Evolutionary conservation across 768 basidiomycete genomes (phyloP).

Genomic region (Lepiota venenata): DNA sequence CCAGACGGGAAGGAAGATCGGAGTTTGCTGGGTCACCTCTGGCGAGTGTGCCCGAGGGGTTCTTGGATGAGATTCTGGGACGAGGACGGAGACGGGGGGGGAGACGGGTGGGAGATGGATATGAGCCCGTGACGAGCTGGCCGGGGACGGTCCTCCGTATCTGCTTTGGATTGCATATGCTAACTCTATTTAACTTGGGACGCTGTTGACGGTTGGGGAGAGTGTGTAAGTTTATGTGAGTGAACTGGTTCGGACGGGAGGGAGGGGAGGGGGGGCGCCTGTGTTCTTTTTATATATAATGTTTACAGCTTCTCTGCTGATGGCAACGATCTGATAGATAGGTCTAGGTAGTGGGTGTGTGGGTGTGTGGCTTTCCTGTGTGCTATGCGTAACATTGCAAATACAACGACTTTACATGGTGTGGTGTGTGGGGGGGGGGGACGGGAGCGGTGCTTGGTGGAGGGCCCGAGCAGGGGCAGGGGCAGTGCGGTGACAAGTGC

Average conservation of each 20-base stretch:
- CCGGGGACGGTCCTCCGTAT: not conserved
- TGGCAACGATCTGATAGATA: conserved; percentile 14
- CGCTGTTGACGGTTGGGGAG: conserved; percentile 5
- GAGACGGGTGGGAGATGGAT: conserved; percentile 22
- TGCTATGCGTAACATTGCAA: not conserved
- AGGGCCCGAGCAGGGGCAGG: conserved; percentile 21
- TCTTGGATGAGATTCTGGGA: conserved; percentile 62
- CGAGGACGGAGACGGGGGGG: conserved; percentile 28
- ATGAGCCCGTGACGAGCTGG: conserved; percentile 17
- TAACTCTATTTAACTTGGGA: conserved; percentile 15
- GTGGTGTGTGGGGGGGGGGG: too few species aligned
- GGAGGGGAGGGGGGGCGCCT: not conserved
- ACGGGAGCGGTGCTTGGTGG: conserved; percentile 19
- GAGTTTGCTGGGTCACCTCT: conserved; percentile 60
- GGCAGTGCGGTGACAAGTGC: conserved; percentile 15
- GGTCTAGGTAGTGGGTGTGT: not conserved
- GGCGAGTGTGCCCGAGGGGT: conserved; percentile 55
- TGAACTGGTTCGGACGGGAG: conserved; percentile 18
- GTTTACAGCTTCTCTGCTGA: not conserved
- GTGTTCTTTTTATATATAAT: conserved; percentile 11
- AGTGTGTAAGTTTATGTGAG: conserved; percentile 7
- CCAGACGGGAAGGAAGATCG: conserved; percentile 29
- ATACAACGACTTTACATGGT: too few species aligned
- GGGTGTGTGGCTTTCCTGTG: conserved; percentile 1
- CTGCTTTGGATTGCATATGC: conserved; percentile 1